Evolutionary conservation across 2,329 filamentous ascomycete species (phyloP).

Genomic region (Chaetothyriales sp.): DNA sequence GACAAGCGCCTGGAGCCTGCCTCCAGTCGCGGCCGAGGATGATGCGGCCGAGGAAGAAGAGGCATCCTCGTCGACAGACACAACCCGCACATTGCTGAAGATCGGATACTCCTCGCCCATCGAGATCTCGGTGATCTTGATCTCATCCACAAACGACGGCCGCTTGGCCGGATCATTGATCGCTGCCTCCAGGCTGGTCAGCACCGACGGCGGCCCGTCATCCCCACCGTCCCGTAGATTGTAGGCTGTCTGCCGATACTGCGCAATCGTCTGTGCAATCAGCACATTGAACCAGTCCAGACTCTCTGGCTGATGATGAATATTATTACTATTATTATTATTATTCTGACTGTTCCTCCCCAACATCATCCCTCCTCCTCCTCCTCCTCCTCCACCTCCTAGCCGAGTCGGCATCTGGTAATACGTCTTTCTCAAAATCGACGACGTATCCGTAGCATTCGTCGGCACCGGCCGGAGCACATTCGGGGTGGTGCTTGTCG

Average conservation of each 20-base stretch:
- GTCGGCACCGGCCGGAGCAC: conserved; percentile 57
- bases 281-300: conserved; percentile 99
- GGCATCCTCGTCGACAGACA: conserved; percentile 49
- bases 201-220: conserved; percentile 42
- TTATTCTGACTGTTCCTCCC: conserved; percentile 1
- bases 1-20: conserved; percentile 80
- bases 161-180: conserved; percentile 77
- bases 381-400: not conserved
- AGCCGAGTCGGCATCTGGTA: conserved; percentile 48
- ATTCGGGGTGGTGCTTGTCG: conserved; percentile 39
- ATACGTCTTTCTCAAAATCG: conserved; percentile 86
- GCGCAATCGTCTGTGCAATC: conserved; percentile 88
- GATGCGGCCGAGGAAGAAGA: conserved; percentile 4
- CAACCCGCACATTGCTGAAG: conserved; percentile 93
- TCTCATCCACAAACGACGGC: conserved; percentile 84
- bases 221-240: conserved; percentile 54
- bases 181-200: conserved; percentile 67
- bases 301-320: conserved; percentile 76
- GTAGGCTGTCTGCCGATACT: conserved; percentile 82
- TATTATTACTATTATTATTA: conserved; percentile 20
- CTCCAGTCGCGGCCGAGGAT: conserved; percentile 41
- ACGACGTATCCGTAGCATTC: conserved; percentile 66
- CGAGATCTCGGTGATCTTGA: conserved; percentile 82
- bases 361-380: too few species aligned
- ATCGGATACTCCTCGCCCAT: conserved; percentile 96